phyloP scores from a whole-genome alignment of 1,284 basidiomycete genomes.

The Cystobasidium sp. region DNA sequence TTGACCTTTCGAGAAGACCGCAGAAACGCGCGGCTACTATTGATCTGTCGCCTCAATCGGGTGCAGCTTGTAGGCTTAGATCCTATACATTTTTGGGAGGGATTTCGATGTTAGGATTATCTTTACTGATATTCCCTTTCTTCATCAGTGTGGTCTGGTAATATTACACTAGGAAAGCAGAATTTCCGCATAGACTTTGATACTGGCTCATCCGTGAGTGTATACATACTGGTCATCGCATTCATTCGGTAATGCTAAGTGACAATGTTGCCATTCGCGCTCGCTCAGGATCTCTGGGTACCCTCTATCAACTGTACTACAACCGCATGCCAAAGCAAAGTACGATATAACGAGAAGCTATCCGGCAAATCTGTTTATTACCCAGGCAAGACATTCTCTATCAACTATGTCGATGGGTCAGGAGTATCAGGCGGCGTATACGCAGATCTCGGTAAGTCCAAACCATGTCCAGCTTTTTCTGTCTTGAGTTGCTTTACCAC shows the following conservation, averaged over 20 bases:
- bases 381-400: constrained; percentile 58
- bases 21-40: constrained; percentile 8
- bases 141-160: constrained; percentile 50
- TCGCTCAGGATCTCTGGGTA: constrained; percentile 53
- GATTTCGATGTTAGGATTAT: not conserved
- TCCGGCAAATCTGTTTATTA: constrained; percentile 48
- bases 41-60: constrained; percentile 28
- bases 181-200: constrained; percentile 52
- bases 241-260: not conserved
- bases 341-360: constrained; percentile 49
- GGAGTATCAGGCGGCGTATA: constrained; percentile 63
- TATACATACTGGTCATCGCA: too few relatives aligned
- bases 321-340: constrained; percentile 50
- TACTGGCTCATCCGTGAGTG: constrained; percentile 49
- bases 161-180: constrained; percentile 50
- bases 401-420: constrained; percentile 66
- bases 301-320: constrained; percentile 51
- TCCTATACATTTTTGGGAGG: not conserved
- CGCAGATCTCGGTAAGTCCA: constrained; percentile 60
- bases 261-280: not conserved
- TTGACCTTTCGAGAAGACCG: constrained; percentile 16
- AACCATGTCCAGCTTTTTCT: not conserved
- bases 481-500: not conserved
- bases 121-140: not conserved
- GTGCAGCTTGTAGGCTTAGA: constrained; percentile 17